These are phyloP conservation scores for Fusarium ambrosium DNA, from an alignment of 2,329 filamentous ascomycete genomes.

Conservation along the genomic window DNA sequence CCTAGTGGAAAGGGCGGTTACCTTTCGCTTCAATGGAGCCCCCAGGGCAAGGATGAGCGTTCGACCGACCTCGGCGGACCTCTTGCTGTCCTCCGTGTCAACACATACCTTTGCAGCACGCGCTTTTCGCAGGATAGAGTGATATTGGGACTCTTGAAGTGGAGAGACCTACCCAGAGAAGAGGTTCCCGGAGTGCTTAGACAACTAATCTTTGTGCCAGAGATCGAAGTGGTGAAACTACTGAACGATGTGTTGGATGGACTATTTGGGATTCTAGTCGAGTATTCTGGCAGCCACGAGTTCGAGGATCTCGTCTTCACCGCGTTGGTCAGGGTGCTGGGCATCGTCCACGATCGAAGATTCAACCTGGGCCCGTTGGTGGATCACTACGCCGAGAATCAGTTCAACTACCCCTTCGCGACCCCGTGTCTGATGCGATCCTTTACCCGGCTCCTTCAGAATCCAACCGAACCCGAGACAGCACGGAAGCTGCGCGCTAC, in stretches of 20 bases:
- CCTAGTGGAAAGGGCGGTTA: constrained; percentile 86
- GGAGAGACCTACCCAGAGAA: constrained; percentile 81
- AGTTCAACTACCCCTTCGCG: constrained; percentile 94
- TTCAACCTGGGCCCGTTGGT: constrained; percentile 94
- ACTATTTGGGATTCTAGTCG: constrained; percentile 90
- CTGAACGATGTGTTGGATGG: constrained; percentile 90
- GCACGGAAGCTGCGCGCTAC: constrained; percentile 89
- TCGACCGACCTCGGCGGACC: constrained; percentile 83
- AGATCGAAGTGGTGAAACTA: constrained; percentile 97
- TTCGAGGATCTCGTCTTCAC: constrained; percentile 95
- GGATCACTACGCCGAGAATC: constrained; percentile 88
- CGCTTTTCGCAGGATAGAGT: constrained; percentile 93
- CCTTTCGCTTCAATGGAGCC: constrained; percentile 83
- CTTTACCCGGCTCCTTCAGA: constrained; percentile 85
- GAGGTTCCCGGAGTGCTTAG: constrained; percentile 82
- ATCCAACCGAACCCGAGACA: constrained; percentile 84
- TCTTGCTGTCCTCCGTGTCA: constrained; percentile 81
- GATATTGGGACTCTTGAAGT: constrained; percentile 85
- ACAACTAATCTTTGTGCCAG: constrained; percentile 91
- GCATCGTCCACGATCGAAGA: constrained; percentile 92
- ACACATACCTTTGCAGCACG: constrained; percentile 94
- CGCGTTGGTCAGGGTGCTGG: constrained; percentile 87
- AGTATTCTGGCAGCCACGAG: constrained; percentile 91
- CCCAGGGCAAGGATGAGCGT: constrained; percentile 74
- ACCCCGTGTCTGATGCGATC: constrained; percentile 90